phyloP scores from a whole-genome alignment of 345 rosid genomes.

The Theobroma cacao region DNA sequence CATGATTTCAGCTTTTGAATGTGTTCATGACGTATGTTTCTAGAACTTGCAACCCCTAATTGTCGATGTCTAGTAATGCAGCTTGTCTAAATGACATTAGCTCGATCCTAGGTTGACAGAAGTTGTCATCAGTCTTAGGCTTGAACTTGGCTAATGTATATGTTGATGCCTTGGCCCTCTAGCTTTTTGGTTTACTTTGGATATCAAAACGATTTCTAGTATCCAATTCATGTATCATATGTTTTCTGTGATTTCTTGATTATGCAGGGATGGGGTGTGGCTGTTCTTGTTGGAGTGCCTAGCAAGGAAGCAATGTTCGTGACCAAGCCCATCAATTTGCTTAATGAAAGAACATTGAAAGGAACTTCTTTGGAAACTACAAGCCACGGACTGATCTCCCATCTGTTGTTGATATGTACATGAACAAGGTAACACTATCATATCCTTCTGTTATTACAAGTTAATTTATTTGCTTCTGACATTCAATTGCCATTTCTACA shows the following conservation, averaged over 20 bases:
- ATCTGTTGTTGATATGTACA: constrained; percentile 28
- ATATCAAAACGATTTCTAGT: no score
- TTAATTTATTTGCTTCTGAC: not conserved
- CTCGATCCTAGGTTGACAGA: not conserved
- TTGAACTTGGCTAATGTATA: not conserved
- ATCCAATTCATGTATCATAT: no score
- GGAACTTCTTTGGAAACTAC: constrained; percentile 39
- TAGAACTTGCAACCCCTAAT: no score
- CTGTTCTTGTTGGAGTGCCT: constrained; percentile 34
- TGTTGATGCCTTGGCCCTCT: not conserved
- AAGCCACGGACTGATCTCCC: constrained; percentile 30
- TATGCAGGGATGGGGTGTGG: constrained; percentile 32
- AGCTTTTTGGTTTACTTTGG: not conserved
- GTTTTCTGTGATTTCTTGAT: not conserved
- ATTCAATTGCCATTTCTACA: not conserved
- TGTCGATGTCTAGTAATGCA: not conserved
- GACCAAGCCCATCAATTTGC: constrained; percentile 29
- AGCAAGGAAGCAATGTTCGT: constrained; percentile 27
- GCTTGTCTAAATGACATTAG: not conserved
- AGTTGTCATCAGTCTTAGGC: not conserved
- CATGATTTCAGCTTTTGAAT: constrained; percentile 40
- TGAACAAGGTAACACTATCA: constrained; percentile 21
- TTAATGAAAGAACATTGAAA: constrained; percentile 31
- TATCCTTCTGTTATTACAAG: not conserved
- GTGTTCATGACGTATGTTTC: constrained; percentile 36